A percentile compares a stretch with the other conserved stretches of the same genome.
Evolutionary conservation across 2,329 filamentous ascomycete genomes (phyloP).

Genomic region (Neonectria magnoliae): DNA sequence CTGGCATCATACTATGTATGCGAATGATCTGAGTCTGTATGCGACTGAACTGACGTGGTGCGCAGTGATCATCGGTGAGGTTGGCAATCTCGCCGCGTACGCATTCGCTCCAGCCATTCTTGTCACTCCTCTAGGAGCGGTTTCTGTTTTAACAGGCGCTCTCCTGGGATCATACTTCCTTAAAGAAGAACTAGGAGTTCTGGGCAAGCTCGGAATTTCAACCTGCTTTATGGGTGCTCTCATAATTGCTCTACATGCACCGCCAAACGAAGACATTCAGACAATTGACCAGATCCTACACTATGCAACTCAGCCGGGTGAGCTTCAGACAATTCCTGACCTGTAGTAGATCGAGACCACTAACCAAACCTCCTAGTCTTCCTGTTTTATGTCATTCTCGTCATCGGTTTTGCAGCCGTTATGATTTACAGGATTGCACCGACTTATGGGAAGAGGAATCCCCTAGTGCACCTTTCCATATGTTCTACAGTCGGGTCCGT

Average conservation of each 20-base stretch:
- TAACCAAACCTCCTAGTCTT: background rate
- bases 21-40: background rate
- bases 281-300: constrained; percentile 12
- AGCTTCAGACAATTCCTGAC: background rate
- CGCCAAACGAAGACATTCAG: constrained; percentile 9
- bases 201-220: constrained; percentile 8
- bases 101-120: constrained; percentile 18
- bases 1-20: constrained; percentile 7
- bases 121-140: constrained; percentile 13
- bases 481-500: constrained; percentile 11
- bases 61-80: constrained; percentile 8
- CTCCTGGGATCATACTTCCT: constrained; percentile 8
- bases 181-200: background rate
- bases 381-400: background rate
- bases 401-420: background rate
- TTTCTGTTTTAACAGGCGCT: constrained; percentile 6
- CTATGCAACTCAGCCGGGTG: constrained; percentile 3
- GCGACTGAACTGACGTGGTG: background rate
- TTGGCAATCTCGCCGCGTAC: constrained; percentile 18
- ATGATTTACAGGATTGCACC: constrained; percentile 5
- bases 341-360: background rate
- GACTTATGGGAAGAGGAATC: background rate
- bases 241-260: constrained; percentile 9
- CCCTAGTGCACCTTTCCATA: constrained; percentile 12
- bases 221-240: constrained; percentile 5